Percentiles rank a stretch among this genome's conserved stretches.
phyloP scores from a whole-genome alignment of 108 stramenopile genomes.

The Skeletonema tropicum region DNA sequence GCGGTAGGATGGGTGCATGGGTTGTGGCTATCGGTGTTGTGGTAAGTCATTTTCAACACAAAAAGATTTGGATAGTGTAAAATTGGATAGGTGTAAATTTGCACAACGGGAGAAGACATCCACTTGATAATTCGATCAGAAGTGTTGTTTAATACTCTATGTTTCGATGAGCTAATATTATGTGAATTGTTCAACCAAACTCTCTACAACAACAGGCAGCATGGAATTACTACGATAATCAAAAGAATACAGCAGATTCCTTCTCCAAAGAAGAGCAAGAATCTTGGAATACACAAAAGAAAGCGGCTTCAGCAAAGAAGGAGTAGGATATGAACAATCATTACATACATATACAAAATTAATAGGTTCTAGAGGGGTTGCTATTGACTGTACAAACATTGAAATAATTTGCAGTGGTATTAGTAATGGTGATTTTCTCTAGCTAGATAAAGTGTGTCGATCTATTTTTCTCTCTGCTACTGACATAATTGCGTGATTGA shows the following conservation, averaged over 20 bases:
- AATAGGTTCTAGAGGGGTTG: neutral
- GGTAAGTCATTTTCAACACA: constrained; percentile 23
- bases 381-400: too few relatives aligned
- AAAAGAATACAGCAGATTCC: constrained; percentile 39
- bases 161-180: too few relatives aligned
- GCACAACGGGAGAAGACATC: too few relatives aligned
- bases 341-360: neutral
- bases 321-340: neutral
- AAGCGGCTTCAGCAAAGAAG: neutral
- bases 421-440: too few relatives aligned
- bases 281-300: constrained; percentile 48
- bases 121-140: too few relatives aligned
- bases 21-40: constrained; percentile 46
- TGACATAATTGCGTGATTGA: too few relatives aligned
- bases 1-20: constrained; percentile 50
- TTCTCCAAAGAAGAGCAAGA: constrained; percentile 51
- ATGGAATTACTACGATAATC: constrained; percentile 52
- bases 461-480: too few relatives aligned
- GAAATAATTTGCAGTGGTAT: too few relatives aligned
- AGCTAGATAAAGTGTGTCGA: too few relatives aligned
- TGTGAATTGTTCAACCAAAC: neutral
- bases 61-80: too few relatives aligned
- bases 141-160: neutral
- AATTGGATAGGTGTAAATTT: too few relatives aligned
- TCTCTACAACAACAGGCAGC: constrained; percentile 21